These are phyloP conservation scores for Hamamelis virginiana DNA, from an alignment of 164 flowering plant species.

Conservation along the genomic window DNA sequence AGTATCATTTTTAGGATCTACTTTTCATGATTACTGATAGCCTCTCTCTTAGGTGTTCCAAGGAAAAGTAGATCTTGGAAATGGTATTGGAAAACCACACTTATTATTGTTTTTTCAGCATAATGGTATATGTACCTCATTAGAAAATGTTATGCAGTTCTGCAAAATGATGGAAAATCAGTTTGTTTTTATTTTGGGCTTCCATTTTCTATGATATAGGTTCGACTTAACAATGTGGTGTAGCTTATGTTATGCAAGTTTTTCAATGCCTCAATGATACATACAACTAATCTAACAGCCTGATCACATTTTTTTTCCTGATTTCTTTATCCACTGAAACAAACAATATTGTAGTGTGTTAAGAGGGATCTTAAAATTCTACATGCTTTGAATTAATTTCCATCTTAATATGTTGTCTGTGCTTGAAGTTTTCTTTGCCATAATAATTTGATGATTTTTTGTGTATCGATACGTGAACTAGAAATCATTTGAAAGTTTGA, in stretches of 20 bases:
- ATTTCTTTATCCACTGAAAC: no score
- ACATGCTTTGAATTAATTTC: not conserved
- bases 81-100: not conserved
- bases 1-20: not conserved
- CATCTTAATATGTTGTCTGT: not conserved
- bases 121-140: not conserved
- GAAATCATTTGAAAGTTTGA: conserved; percentile 57
- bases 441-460: conserved; percentile 4
- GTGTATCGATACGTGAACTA: conserved; percentile 26
- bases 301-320: no score
- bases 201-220: not conserved
- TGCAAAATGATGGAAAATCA: not conserved
- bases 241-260: not conserved
- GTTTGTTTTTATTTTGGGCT: not conserved
- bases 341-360: no score
- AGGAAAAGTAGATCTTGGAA: not conserved
- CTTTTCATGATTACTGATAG: not conserved
- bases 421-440: not conserved
- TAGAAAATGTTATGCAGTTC: not conserved
- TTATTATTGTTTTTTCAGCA: not conserved
- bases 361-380: no score
- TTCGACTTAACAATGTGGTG: no score
- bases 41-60: not conserved
- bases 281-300: no score
- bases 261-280: not conserved